A percentile compares a stretch with the other conserved stretches of the same genome.
These are phyloP conservation scores for Rhizoctonia solani DNA, from an alignment of 1,284 basidiomycete genomes.

Conservation along the genomic window DNA sequence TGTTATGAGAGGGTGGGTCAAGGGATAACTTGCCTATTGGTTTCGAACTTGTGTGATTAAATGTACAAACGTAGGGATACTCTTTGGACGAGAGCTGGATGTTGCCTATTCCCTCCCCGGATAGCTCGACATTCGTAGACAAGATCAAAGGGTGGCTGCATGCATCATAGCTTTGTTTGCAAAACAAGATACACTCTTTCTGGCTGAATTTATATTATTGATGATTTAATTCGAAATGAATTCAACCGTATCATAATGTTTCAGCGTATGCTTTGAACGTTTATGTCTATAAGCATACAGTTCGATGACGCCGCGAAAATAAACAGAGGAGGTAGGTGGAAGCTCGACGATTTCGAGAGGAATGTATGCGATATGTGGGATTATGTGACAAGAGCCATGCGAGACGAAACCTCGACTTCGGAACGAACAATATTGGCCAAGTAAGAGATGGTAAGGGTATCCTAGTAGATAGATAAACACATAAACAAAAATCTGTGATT, in stretches of 20 bases:
- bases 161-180: not conserved
- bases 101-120: not conserved
- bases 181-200: no score
- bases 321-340: not conserved
- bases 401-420: constrained; percentile 91
- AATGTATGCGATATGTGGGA: constrained; percentile 28
- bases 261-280: constrained; percentile 16
- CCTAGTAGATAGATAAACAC: constrained; percentile 53
- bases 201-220: no score
- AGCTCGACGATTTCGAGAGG: not conserved
- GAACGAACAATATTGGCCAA: constrained; percentile 91
- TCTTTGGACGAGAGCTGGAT: constrained; percentile 13
- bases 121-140: not conserved
- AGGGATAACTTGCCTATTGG: not conserved
- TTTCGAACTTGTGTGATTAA: not conserved
- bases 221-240: no score
- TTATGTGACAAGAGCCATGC: constrained; percentile 75
- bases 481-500: constrained; percentile 11
- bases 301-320: not conserved
- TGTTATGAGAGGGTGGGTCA: constrained; percentile 17
- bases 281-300: constrained; percentile 27
- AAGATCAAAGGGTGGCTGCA: constrained; percentile 5
- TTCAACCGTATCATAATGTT: no score
- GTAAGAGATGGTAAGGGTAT: constrained; percentile 93
- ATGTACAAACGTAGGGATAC: not conserved